Evolutionary conservation across 2,329 filamentous ascomycete species (phyloP), one percentile per base, ranked within the genome.

Genomic region (Colletotrichum lentis): DNA sequence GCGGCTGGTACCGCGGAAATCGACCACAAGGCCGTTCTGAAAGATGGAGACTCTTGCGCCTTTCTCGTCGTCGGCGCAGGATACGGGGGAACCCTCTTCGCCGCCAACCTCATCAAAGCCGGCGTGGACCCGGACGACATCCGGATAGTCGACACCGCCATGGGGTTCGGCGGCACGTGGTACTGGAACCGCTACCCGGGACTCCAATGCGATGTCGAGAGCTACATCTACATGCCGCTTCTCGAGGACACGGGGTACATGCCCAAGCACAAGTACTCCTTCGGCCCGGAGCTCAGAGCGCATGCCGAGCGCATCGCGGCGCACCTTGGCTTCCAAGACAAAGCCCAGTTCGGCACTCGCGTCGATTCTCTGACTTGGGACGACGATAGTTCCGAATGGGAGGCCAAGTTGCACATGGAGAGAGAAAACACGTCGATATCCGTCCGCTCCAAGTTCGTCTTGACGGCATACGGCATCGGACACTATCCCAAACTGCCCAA

Each of bases 191-290:
- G 82, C 0, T 86, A 84, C 61, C 83, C 83, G 0, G 83, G 82
- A 0, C 73, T 84, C 11, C 79, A 80, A 70, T 90, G 87, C 72
- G 88, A 90, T 71, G 77, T 88, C 3, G 88, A 90, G 74, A 80
- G 81, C 59, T 88, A 86, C 71, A 79, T 82, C n/a, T 90, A 90
- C 72, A 75, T 89, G 76, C 86, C 87, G 3, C 75, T 88, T 14
- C 79, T 90, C 2, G 87, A 90, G 68, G 86, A 89, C 74, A 87
- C 81, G 1, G 83, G 83, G 0, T 88, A 87, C 72, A 82, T 88
- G 73, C 88, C 88, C 0, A 83, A 78, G 18, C 78, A 85, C 50
- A 80, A 80, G 49, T 86, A 84, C 69, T 76, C 80, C 0, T 76
- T 76, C 11, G 83, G 81, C 0, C 71, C 74, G 3, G 84, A 86